Percentiles rank a stretch among this genome's conserved stretches.
phyloP scores from a whole-genome alignment of 2,329 filamentous ascomycete genomes.

The Bisporella sp. region DNA sequence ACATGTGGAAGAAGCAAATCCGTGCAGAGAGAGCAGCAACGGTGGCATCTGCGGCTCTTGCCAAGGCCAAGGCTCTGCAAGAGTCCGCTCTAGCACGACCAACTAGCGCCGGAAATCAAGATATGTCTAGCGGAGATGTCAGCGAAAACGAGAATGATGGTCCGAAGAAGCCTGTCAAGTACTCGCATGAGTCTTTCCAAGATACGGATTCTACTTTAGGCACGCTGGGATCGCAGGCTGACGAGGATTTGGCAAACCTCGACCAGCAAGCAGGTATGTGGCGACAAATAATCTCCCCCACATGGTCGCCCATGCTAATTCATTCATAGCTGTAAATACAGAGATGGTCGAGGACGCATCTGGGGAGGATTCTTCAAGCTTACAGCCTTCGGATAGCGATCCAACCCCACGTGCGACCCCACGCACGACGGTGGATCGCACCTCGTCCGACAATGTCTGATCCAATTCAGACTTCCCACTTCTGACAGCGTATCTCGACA shows the following conservation, averaged over 20 bases:
- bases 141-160: slow-evolving; percentile 23
- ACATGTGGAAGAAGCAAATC: slow-evolving; percentile 88
- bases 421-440: neutral
- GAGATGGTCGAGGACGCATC: neutral
- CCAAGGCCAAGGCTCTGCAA: slow-evolving; percentile 24
- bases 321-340: neutral
- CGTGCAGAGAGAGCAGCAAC: slow-evolving; percentile 65
- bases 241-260: slow-evolving; percentile 7
- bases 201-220: slow-evolving; percentile 8
- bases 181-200: slow-evolving; percentile 11
- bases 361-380: neutral
- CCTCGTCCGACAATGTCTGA: neutral
- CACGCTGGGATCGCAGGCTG: slow-evolving; percentile 8
- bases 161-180: slow-evolving; percentile 11
- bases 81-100: slow-evolving; percentile 22
- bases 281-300: neutral
- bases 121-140: slow-evolving; percentile 19
- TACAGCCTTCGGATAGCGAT: neutral
- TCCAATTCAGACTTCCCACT: neutral
- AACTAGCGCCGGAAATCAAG: slow-evolving; percentile 21
- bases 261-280: neutral
- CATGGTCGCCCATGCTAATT: neutral
- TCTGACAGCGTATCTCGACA: neutral
- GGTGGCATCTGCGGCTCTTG: slow-evolving; percentile 36
- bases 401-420: neutral